Evolutionary conservation across 2,329 filamentous ascomycete genomes (phyloP).

Genomic region (Penicillium sumatraense): DNA sequence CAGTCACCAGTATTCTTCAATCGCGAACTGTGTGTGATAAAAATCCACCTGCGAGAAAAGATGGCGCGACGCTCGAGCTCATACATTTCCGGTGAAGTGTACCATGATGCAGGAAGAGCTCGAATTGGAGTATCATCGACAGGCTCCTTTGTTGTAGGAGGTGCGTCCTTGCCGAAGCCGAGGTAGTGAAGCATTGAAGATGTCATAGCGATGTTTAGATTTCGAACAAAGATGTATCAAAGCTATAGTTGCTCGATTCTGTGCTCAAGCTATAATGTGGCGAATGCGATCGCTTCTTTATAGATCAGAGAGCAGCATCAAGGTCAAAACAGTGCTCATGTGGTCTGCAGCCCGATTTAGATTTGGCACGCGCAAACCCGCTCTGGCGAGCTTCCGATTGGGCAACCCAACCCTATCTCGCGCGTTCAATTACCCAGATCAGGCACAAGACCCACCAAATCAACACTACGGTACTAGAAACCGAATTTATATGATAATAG

Average conservation of each 20-base stretch:
- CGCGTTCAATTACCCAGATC: constrained; percentile 2
- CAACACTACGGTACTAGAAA: neutral
- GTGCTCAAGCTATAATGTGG: neutral
- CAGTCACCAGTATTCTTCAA: constrained; percentile 26
- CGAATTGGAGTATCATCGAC: constrained; percentile 18
- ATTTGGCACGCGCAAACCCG: neutral
- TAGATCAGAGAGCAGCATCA: neutral
- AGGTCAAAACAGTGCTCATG: neutral
- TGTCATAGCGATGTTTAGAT: constrained; percentile 13
- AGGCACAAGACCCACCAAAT: neutral
- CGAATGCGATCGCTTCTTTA: neutral
- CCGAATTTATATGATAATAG: neutral
- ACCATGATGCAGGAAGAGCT: constrained; percentile 28
- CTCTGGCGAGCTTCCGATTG: constrained; percentile 1
- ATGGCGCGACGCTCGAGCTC: constrained; percentile 28
- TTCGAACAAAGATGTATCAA: neutral
- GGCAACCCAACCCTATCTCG: neutral
- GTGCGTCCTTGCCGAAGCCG: constrained; percentile 21
- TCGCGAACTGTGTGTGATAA: constrained; percentile 28
- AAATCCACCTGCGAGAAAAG: constrained; percentile 28
- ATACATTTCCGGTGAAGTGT: constrained; percentile 28
- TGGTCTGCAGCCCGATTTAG: neutral
- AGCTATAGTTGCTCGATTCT: neutral
- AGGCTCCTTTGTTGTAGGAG: constrained; percentile 15
- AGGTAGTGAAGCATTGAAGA: constrained; percentile 26